A percentile compares a stretch with the other conserved stretches of the same genome.
These are phyloP conservation scores for Vanrija sp. DNA, from an alignment of 1,284 basidiomycete genomes.

Conservation along the genomic window DNA sequence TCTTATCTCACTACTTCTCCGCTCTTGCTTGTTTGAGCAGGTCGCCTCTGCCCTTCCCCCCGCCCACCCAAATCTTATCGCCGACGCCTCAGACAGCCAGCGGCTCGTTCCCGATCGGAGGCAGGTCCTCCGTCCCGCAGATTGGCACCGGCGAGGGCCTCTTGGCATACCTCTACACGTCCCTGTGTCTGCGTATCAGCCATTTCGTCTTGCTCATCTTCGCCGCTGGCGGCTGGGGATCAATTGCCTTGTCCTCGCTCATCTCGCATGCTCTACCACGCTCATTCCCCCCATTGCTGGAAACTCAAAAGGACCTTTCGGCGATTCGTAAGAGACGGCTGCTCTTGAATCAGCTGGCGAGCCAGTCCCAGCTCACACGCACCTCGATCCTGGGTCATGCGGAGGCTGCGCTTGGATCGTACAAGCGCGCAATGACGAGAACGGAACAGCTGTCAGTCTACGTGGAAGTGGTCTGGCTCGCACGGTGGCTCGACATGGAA, in stretches of 20 bases:
- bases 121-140: conserved; percentile 1
- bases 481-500: conserved; percentile 69
- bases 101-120: conserved; percentile 24
- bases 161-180: conserved; percentile 42
- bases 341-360: conserved; percentile 58
- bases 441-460: conserved; percentile 68
- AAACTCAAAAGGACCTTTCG: conserved; percentile 4
- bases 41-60: conserved; percentile 38
- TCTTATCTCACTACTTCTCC: conserved; percentile 39
- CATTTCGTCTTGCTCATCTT: conserved; percentile 62
- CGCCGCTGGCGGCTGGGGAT: conserved; percentile 82
- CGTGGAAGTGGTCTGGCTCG: conserved; percentile 66
- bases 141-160: conserved; percentile 43
- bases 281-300: conserved; percentile 36
- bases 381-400: conserved; percentile 62
- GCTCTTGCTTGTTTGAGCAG: conserved; percentile 34
- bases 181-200: conserved; percentile 40
- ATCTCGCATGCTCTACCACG: conserved; percentile 57
- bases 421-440: conserved; percentile 72
- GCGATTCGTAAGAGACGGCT: conserved; percentile 49
- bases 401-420: conserved; percentile 72
- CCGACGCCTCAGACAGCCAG: conserved; percentile 29
- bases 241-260: conserved; percentile 70
- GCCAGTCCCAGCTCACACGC: conserved; percentile 64
- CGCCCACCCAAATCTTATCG: conserved; percentile 30